Percentiles rank a stretch among this genome's conserved stretches.
Evolutionary conservation across 163 green algal species (phyloP).

Genomic region (Scenedesmus sp.): DNA sequence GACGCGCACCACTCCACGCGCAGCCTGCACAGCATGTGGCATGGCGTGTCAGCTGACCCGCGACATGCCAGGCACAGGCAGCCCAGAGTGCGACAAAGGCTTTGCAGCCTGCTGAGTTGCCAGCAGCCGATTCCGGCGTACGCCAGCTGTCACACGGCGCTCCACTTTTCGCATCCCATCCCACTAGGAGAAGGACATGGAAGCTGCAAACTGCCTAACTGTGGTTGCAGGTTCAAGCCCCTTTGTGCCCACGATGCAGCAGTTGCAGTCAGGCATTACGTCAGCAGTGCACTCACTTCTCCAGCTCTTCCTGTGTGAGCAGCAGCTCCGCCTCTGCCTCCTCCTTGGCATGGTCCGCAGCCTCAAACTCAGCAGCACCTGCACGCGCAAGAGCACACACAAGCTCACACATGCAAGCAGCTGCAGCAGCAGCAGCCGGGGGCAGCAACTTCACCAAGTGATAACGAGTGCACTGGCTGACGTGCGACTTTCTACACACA

Average conservation of each 20-base stretch:
- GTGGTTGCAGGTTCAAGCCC: too few relatives aligned
- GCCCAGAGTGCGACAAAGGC: too few relatives aligned
- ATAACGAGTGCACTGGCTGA: too few relatives aligned
- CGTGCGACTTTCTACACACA: too few relatives aligned
- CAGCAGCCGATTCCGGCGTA: background rate
- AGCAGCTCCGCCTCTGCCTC: conserved; percentile 56
- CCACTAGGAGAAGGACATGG: too few relatives aligned
- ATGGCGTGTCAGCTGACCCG: background rate
- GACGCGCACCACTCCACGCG: background rate
- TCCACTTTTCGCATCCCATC: too few relatives aligned
- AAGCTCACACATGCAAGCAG: background rate
- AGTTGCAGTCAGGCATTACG: background rate
- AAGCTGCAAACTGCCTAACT: too few relatives aligned
- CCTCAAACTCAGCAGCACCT: conserved; percentile 54
- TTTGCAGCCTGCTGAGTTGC: too few relatives aligned
- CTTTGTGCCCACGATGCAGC: too few relatives aligned
- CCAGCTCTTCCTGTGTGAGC: conserved; percentile 60
- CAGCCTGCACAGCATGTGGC: conserved; percentile 14
- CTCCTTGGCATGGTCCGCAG: conserved; percentile 55
- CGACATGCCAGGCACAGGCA: background rate
- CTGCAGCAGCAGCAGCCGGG: too few relatives aligned
- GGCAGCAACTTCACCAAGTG: too few relatives aligned
- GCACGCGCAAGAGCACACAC: background rate
- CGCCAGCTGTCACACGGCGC: too few relatives aligned
- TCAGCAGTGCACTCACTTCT: conserved; percentile 49